phyloP scores from a whole-genome alignment of 1,139 yeast species.

The Zhuliangozyma blackwelliae region DNA sequence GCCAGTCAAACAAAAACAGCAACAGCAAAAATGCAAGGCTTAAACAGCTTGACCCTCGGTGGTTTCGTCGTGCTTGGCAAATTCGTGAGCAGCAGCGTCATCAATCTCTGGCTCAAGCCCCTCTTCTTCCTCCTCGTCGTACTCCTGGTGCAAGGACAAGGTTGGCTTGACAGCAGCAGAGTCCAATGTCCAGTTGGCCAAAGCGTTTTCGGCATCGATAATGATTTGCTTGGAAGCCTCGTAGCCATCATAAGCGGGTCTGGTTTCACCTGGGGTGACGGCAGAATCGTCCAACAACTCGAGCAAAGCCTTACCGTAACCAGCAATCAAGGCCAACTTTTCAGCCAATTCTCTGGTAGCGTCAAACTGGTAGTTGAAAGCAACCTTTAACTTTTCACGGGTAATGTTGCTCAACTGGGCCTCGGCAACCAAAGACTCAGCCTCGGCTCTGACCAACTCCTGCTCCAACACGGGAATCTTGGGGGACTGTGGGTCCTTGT shows the following conservation, averaged over 20 bases:
- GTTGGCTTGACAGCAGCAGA: conserved; percentile 95
- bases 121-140: conserved; percentile 54
- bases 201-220: conserved; percentile 93
- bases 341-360: conserved; percentile 95
- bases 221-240: conserved; percentile 98
- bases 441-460: conserved; percentile 98
- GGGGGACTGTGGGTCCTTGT: conserved; percentile 97
- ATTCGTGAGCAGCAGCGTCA: conserved; percentile 45
- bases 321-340: conserved; percentile 94
- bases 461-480: conserved; percentile 93
- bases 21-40: not conserved
- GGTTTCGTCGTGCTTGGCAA: conserved; percentile 36
- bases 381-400: conserved; percentile 95
- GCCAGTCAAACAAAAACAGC: too few species aligned
- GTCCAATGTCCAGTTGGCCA: conserved; percentile 95
- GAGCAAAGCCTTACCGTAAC: conserved; percentile 95
- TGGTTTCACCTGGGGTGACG: conserved; percentile 98
- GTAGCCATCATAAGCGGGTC: conserved; percentile 97
- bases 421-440: conserved; percentile 97
- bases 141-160: conserved; percentile 78
- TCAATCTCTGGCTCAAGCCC: conserved; percentile 27
- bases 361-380: conserved; percentile 95
- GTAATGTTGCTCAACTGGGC: conserved; percentile 98
- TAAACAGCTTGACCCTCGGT: conserved; percentile 3
- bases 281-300: conserved; percentile 95